Evolutionary conservation across 2,329 filamentous ascomycete genomes (phyloP).

Genomic region (Mycosphaerella arachidis): DNA sequence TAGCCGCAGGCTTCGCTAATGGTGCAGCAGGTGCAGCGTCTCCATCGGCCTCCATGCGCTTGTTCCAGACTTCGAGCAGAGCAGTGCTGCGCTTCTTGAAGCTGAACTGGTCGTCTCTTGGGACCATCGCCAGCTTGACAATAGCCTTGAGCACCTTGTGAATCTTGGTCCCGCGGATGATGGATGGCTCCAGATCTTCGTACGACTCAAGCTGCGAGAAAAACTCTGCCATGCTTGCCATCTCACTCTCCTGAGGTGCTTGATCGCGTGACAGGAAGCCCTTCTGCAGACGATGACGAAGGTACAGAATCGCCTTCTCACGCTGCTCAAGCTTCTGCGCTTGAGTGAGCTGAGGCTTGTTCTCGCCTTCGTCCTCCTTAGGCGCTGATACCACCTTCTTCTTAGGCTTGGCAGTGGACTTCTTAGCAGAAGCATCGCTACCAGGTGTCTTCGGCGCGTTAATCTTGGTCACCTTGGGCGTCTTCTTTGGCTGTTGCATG

Average conservation of each 20-base stretch:
- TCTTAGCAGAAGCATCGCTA: conserved; percentile 34
- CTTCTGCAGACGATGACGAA: conserved; percentile 91
- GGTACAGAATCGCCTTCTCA: conserved; percentile 73
- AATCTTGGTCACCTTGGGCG: conserved; percentile 46
- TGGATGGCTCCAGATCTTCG: conserved; percentile 77
- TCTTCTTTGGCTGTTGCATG: conserved; percentile 43
- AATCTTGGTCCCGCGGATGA: conserved; percentile 91
- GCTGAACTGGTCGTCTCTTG: conserved; percentile 79
- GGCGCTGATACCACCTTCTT: conserved; percentile 52
- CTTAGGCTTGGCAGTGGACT: conserved; percentile 52
- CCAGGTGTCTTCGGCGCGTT: conserved; percentile 42
- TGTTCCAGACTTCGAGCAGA: conserved; percentile 85
- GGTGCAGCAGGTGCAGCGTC: conserved; percentile 36
- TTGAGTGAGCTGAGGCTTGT: conserved; percentile 51
- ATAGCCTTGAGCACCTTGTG: conserved; percentile 98
- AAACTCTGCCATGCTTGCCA: conserved; percentile 72
- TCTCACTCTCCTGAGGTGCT: conserved; percentile 79
- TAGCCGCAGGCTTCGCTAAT: conserved; percentile 31
- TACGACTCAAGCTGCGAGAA: conserved; percentile 75
- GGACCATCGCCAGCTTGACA: conserved; percentile 79
- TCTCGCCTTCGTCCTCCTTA: conserved; percentile 55
- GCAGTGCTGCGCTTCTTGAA: conserved; percentile 81
- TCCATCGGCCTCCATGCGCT: conserved; percentile 53
- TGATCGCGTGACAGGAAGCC: conserved; percentile 82
- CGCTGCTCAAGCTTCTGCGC: conserved; percentile 54